A percentile compares a stretch with the other conserved stretches of the same genome.
Conservation (phyloP, 1,284 basidiomycete species). For the Ganoderma multipileum region DNA sequence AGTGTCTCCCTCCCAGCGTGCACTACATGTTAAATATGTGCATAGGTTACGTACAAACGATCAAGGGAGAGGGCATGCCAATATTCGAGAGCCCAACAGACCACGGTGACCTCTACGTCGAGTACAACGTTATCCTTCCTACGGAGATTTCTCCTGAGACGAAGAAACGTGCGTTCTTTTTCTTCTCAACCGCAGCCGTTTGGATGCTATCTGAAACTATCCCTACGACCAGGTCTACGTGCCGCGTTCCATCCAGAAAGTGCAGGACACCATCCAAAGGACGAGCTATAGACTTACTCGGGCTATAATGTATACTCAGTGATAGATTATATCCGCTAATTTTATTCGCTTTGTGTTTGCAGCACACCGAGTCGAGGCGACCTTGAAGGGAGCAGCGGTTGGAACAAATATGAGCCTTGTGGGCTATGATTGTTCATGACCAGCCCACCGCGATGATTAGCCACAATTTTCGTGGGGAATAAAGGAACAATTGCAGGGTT, state of each 20-base stretch:
- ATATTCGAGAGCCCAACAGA: conserved; percentile 58
- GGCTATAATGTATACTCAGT: conserved; percentile 21
- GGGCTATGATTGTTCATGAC: not conserved
- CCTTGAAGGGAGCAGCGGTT: not conserved
- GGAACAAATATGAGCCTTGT: not conserved
- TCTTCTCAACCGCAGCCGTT: not conserved
- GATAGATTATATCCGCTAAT: conserved; percentile 19
- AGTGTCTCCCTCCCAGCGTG: not conserved
- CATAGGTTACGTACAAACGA: conserved; percentile 82
- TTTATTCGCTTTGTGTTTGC: conserved; percentile 21
- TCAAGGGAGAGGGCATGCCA: conserved; percentile 92
- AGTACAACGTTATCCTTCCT: conserved; percentile 91
- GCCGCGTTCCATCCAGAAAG: conserved; percentile 27
- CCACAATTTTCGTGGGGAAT: not conserved
- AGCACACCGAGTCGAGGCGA: not conserved
- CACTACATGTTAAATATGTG: not conserved
- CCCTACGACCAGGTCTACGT: conserved; percentile 16
- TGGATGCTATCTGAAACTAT: not conserved
- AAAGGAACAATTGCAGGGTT: not conserved
- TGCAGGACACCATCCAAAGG: conserved; percentile 23
- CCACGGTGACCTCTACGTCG: conserved; percentile 88
- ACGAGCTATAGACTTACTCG: conserved; percentile 27
- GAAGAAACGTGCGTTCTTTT: conserved; percentile 63
- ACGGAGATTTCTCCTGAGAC: conserved; percentile 68
- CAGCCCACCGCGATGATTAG: no score